These are phyloP conservation scores for Moesziomyces sp. DNA, from an alignment of 1,284 basidiomycete species.

Conservation along the genomic window DNA sequence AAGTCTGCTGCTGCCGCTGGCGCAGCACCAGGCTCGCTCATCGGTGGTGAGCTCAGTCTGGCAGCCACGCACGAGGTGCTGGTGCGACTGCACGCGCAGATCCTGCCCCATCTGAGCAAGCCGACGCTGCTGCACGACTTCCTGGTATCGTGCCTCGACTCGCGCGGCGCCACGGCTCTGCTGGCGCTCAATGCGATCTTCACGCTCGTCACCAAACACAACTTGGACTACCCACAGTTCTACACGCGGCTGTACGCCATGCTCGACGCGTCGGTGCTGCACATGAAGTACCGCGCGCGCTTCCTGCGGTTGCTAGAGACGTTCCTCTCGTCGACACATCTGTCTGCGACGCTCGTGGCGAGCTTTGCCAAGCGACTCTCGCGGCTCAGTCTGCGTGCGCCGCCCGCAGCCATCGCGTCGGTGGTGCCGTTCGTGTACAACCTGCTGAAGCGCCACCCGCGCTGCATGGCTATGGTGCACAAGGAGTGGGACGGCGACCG, in stretches of 20 bases:
- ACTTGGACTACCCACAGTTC: constrained; percentile 95
- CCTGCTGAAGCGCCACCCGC: constrained; percentile 88
- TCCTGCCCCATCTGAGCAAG: constrained; percentile 84
- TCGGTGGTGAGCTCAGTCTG: constrained; percentile 70
- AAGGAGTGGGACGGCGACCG: constrained; percentile 61
- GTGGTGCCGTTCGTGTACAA: constrained; percentile 95
- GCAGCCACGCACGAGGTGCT: constrained; percentile 75
- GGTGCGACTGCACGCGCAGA: constrained; percentile 82
- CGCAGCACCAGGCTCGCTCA: constrained; percentile 13
- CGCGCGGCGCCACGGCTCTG: constrained; percentile 80
- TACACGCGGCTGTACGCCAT: constrained; percentile 93
- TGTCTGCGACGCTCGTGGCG: constrained; percentile 87
- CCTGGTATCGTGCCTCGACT: constrained; percentile 83
- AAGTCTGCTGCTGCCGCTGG: constrained; percentile 18
- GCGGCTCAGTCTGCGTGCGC: constrained; percentile 82
- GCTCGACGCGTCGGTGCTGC: constrained; percentile 79
- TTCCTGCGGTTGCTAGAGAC: constrained; percentile 93
- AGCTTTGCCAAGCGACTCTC: constrained; percentile 93
- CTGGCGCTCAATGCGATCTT: constrained; percentile 92
- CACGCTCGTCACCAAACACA: constrained; percentile 89
- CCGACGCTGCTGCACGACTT: constrained; percentile 87
- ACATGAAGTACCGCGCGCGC: constrained; percentile 89
- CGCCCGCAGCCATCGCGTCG: constrained; percentile 89
- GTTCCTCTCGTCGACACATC: constrained; percentile 90
- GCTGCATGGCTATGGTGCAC: constrained; percentile 93